Evolutionary conservation across 257 asterid genomes (phyloP), one percentile per base, ranked within the genome.

Genomic region (Jacaranda copaia): DNA sequence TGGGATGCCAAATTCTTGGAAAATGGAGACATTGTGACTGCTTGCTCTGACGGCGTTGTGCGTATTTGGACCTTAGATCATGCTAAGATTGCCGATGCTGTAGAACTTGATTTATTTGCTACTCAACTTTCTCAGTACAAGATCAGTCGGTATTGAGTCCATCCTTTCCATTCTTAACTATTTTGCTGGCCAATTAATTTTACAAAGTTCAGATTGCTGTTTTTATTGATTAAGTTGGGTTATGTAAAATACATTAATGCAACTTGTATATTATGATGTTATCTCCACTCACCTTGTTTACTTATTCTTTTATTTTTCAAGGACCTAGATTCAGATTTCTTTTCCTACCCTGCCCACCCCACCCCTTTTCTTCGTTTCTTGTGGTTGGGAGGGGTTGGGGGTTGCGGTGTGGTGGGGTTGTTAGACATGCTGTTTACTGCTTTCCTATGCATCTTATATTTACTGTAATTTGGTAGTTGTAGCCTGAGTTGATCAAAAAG

Each of bases 1-100:
- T 96, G 99, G 99, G 99, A 96, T 85, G 89, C 90, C 83, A 96
- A 96, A 73, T 93, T 96, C 84, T 76, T 96, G 88, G 97, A 83
- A 83, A 96, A 87, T 84, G 97, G 98, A 0, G 92, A 96, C 82
- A 86, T 96, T 75, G 97, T 85, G 68, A 96, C 97, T 35, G 99
- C 99, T 81, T 96, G 98, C 83, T 96, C 99, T 77, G 99, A 93
- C 83, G 96, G 99, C 48, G 61, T 93, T 70, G 96, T 93, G 74
- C 97, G 99, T 68, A 68, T 96, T 79, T 96, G 99, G 99, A 96
- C 99, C 43, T 51, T 71, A 38, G 86, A 87, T 78, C 89, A 82
- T 76, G 90, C 90, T 78, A 96, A 76, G 86, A 51, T 83, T 83
- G 98, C 97, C 75, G 95, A 91, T 73, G 72, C 86, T 10, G 84